Conservation (phyloP, 208 protist genomes). For the Novymonas esmeraldas region DNA sequence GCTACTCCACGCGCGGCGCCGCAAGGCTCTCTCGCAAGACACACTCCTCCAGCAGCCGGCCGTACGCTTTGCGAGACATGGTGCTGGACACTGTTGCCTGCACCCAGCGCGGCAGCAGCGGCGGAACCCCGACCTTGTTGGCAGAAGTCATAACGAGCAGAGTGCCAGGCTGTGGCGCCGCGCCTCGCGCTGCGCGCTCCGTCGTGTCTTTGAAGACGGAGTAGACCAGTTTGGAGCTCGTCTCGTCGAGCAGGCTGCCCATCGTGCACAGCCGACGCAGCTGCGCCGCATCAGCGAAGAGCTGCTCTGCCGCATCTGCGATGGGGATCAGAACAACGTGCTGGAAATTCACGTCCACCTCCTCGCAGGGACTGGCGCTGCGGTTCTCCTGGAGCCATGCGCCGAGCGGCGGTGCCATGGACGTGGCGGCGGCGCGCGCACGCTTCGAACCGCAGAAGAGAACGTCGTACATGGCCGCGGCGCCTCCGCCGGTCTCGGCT, state of each 20-base stretch:
- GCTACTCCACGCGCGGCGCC: neutral
- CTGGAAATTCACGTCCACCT: slow-evolving; percentile 66
- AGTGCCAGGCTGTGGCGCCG: slow-evolving; percentile 28
- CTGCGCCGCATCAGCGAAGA: slow-evolving; percentile 27
- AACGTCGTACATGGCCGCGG: slow-evolving; percentile 47
- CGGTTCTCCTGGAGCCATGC: slow-evolving; percentile 14
- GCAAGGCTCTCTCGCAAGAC: neutral
- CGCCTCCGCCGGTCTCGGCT: neutral
- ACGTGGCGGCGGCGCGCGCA: slow-evolving; percentile 4
- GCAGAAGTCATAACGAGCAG: slow-evolving; percentile 75
- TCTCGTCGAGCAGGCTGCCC: slow-evolving; percentile 51
- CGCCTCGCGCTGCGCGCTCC: slow-evolving; percentile 5
- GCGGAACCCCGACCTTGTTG: slow-evolving; percentile 56
- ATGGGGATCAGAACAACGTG: slow-evolving; percentile 65
- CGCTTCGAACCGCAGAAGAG: slow-evolving; percentile 48
- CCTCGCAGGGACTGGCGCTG: slow-evolving; percentile 16
- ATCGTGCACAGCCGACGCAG: slow-evolving; percentile 21
- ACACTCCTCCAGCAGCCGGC: slow-evolving; percentile 33
- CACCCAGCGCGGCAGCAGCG: slow-evolving; percentile 43
- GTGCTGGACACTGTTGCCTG: slow-evolving; percentile 41
- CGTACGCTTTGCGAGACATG: slow-evolving; percentile 52
- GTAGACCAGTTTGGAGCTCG: slow-evolving; percentile 44
- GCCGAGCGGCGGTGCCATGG: slow-evolving; percentile 4
- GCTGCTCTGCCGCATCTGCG: slow-evolving; percentile 39
- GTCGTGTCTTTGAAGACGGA: slow-evolving; percentile 34